Percentiles rank a stretch among this genome's conserved stretches.
Evolutionary conservation across 306 rosid species (phyloP).

Genomic region (Casuarina cunninghamiana): DNA sequence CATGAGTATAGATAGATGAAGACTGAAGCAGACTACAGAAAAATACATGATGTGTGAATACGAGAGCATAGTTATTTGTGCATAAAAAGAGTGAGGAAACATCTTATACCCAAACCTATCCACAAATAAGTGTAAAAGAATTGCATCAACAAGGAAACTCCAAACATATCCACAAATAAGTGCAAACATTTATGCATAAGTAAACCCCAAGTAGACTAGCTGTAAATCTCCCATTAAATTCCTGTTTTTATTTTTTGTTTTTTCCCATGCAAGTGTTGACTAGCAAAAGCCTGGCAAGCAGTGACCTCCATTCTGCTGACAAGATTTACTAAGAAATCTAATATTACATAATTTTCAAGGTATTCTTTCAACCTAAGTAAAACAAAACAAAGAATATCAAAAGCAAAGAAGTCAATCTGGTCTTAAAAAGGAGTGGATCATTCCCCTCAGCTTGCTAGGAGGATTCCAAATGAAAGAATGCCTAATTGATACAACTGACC

Average conservation of each 20-base stretch:
- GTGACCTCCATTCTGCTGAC: not conserved
- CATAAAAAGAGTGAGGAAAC: not conserved
- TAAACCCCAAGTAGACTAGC: too few relatives aligned
- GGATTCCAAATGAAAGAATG: too few relatives aligned
- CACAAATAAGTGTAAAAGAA: not conserved
- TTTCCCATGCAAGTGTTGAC: not conserved
- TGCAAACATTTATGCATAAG: too few relatives aligned
- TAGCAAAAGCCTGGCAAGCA: not conserved
- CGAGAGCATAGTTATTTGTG: not conserved
- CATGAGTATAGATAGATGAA: too few relatives aligned
- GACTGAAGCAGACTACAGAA: too few relatives aligned
- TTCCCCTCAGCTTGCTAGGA: too few relatives aligned
- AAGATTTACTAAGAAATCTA: not conserved
- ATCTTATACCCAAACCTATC: not conserved
- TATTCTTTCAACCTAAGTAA: not conserved
- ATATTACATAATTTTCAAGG: not conserved
- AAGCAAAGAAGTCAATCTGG: not conserved
- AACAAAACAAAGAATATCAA: not conserved
- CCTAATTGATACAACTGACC: too few relatives aligned
- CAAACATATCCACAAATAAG: not conserved
- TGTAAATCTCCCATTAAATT: too few relatives aligned
- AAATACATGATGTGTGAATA: too few relatives aligned
- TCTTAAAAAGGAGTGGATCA: not conserved
- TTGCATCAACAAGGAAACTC: not conserved
- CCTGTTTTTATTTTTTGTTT: too few relatives aligned